Evolutionary conservation across 768 basidiomycete species (phyloP).

Genomic region (Pluteus cervinus): DNA sequence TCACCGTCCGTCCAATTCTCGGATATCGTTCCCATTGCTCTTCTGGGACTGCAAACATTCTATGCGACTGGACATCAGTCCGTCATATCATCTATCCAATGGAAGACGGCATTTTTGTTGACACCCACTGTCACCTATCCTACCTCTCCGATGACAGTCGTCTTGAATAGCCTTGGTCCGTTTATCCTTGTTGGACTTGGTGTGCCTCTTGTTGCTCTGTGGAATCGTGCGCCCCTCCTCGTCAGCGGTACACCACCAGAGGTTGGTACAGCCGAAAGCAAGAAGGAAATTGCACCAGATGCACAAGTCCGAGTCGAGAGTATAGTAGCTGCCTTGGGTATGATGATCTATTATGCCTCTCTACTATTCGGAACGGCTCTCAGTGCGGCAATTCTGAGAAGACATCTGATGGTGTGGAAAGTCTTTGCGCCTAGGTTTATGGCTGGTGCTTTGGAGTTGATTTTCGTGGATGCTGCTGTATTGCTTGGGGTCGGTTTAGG

Average conservation of each 20-base stretch:
- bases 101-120: slow-evolving; percentile 91
- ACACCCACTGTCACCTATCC: slow-evolving; percentile 64
- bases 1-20: slow-evolving; percentile 44
- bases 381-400: slow-evolving; percentile 66
- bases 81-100: slow-evolving; percentile 84
- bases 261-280: slow-evolving; percentile 4
- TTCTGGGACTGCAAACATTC: slow-evolving; percentile 74
- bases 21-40: slow-evolving; percentile 67
- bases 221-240: slow-evolving; percentile 71
- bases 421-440: slow-evolving; percentile 96
- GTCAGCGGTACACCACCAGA: slow-evolving; percentile 1
- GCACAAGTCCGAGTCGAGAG: slow-evolving; percentile 30
- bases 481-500: slow-evolving; percentile 60
- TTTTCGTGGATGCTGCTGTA: slow-evolving; percentile 67
- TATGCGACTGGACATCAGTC: slow-evolving; percentile 92
- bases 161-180: slow-evolving; percentile 74
- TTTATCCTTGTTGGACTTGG: slow-evolving; percentile 60
- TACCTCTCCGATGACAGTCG: slow-evolving; percentile 66
- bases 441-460: slow-evolving; percentile 57
- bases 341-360: slow-evolving; percentile 64
- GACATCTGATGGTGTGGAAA: slow-evolving; percentile 99
- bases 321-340: slow-evolving; percentile 50
- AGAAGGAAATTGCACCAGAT: slow-evolving; percentile 17
- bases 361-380: slow-evolving; percentile 66
- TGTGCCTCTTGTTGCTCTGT: slow-evolving; percentile 67